These are phyloP conservation scores for Penicillium canariense DNA, from an alignment of 495 filamentous ascomycete species.

Conservation along the genomic window DNA sequence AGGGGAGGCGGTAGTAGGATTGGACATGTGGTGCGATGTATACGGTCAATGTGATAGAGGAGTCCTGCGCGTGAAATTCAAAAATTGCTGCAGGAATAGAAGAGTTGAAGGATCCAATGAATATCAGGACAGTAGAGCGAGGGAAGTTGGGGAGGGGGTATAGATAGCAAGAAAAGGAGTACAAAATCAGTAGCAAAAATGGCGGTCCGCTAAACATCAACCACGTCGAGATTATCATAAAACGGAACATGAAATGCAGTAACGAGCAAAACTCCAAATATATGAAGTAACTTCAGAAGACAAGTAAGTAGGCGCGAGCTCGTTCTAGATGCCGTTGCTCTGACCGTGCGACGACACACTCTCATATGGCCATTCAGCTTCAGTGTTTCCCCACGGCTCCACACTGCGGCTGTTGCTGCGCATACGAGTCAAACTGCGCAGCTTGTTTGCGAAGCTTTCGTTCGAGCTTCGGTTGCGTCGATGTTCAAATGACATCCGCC, in stretches of 20 bases:
- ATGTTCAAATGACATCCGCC: conserved; percentile 55
- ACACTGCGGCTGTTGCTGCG: conserved; percentile 62
- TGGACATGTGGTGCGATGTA: neutral
- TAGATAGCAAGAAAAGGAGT: neutral
- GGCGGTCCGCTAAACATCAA: neutral
- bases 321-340: conserved; percentile 2
- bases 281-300: neutral
- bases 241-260: neutral
- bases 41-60: neutral
- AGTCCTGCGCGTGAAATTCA: too few relatives aligned
- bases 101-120: neutral
- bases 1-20: neutral
- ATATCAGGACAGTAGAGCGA: neutral
- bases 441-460: conserved; percentile 62
- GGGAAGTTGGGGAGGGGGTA: neutral
- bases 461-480: conserved; percentile 63
- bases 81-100: neutral
- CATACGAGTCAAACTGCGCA: conserved; percentile 67
- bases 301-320: neutral
- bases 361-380: conserved; percentile 34
- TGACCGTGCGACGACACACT: conserved; percentile 14
- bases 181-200: neutral
- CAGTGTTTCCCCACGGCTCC: conserved; percentile 29
- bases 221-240: neutral
- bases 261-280: neutral